A percentile compares a stretch with the other conserved stretches of the same genome.
Evolutionary conservation across 805 yeast species (phyloP).

Genomic region (Zygotorulaspora danielsina): DNA sequence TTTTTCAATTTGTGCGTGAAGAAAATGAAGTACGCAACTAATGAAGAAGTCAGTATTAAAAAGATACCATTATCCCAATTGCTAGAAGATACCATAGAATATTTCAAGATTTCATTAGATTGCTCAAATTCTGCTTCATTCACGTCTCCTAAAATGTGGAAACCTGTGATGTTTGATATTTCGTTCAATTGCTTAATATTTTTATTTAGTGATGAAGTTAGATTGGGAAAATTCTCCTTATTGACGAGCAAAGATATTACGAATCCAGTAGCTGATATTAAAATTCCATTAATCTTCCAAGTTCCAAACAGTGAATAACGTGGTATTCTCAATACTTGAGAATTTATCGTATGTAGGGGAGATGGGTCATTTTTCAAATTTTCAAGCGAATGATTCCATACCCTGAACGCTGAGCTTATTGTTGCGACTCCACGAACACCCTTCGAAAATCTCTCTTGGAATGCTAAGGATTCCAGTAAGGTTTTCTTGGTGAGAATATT

Average conservation of each 20-base stretch:
- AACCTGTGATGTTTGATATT: conserved; percentile 17
- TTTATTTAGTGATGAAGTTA: conserved; percentile 28
- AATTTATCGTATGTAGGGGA: conserved; percentile 40
- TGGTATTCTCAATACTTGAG: conserved; percentile 21
- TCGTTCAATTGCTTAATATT: conserved; percentile 29
- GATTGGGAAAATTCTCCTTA: conserved; percentile 7
- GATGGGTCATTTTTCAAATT: conserved; percentile 34
- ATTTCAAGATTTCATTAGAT: conserved; percentile 21
- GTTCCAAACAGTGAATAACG: conserved; percentile 38
- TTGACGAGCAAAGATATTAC: conserved; percentile 36
- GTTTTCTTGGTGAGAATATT: conserved; percentile 37
- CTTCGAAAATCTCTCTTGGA: conserved; percentile 35
- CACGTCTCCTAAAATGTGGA: conserved; percentile 17
- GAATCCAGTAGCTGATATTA: conserved; percentile 40
- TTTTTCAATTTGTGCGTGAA: conserved; percentile 8
- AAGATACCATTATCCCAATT: background rate
- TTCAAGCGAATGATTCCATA: conserved; percentile 40
- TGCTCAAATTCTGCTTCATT: conserved; percentile 1
- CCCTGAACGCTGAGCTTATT: conserved; percentile 41
- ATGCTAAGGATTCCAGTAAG: conserved; percentile 33
- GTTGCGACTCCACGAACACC: conserved; percentile 17
- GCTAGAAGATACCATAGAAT: conserved; percentile 6
- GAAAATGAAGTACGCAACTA: conserved; percentile 3
- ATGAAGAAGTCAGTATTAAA: background rate
- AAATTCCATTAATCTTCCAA: conserved; percentile 42